These are phyloP conservation scores for Cytidiella melzeri DNA, from an alignment of 768 basidiomycete genomes.

Conservation along the genomic window DNA sequence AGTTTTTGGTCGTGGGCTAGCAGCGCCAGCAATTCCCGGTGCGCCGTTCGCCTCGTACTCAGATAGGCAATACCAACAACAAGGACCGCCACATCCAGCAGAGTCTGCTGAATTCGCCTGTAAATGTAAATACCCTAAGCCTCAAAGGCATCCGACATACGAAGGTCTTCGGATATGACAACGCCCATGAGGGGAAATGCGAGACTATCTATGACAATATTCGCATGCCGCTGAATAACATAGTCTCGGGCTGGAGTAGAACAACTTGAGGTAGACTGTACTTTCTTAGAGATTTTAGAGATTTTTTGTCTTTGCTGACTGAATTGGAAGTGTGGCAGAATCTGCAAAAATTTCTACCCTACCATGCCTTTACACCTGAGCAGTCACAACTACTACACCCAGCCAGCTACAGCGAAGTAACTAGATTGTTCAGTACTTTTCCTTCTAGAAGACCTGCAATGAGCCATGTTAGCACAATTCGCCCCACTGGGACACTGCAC, in stretches of 20 bases:
- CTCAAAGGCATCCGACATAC: conserved; percentile 87
- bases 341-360: conserved; percentile 91
- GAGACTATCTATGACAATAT: conserved; percentile 95
- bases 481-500: no score
- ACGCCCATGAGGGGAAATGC: conserved; percentile 94
- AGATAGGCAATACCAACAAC: conserved; percentile 87
- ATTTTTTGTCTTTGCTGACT: neutral
- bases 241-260: conserved; percentile 88
- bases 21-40: conserved; percentile 91
- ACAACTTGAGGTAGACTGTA: conserved; percentile 78
- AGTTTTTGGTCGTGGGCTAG: conserved; percentile 86
- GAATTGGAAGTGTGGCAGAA: conserved; percentile 50
- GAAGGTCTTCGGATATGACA: conserved; percentile 91
- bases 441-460: no score
- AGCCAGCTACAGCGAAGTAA: no score
- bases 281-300: neutral
- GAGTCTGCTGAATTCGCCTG: conserved; percentile 92
- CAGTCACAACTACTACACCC: no score
- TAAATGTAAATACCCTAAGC: conserved; percentile 76
- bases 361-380: no score
- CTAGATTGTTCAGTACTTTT: no score
- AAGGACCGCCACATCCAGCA: conserved; percentile 75
- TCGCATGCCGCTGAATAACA: conserved; percentile 73
- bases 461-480: conserved; percentile 45
- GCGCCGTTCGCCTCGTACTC: conserved; percentile 86